Evolutionary conservation across 148 eudicot genomes (phyloP), one percentile per base, ranked within the genome.

Genomic region (Gaultheria prostrata): DNA sequence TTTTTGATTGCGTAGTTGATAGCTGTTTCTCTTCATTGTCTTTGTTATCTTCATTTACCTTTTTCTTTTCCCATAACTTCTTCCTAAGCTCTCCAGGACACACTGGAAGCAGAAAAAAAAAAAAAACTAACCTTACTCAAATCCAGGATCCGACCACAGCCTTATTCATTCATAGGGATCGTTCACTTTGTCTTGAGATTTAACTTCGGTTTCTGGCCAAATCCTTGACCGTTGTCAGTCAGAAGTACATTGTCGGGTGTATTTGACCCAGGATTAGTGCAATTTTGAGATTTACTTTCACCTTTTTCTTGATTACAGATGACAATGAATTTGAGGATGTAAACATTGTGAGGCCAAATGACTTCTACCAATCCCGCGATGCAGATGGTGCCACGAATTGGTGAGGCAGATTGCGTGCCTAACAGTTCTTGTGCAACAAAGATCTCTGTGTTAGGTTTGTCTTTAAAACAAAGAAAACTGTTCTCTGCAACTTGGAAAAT

Each of bases 291-390:
- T 26, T 61, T 74, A 79, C 76, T 76, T 32, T 75, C n/a, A 45
- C 49, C n/a, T 70, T 84, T 80, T 76, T 46, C 45, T 82, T 86
- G 46, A 78, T 86, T 85, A n/a, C 92, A 95, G 98, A 93, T 87
- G 95, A 94, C 74, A 89, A 91, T 79, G 94, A 91, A 83, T 95
- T 95, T 85, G 98, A 95, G 88, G 97, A 95, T 67, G 92, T 95
- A 49, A 90, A 89, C 91, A 92, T 95, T 39, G 90, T 86, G 67
- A 91, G 91, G 85, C 92, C 98, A 63, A 78, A 88, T 81, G 96
- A 95, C 83, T 91, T 89, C 87, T 89, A 87, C 81, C 94, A 87
- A 84, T 85, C 92, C 76, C 93, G 90, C 14, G 96, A 95, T 77
- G 87, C 90, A 48, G 98, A 94, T 78, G 89, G 92, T 78, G 83